Percentiles rank a stretch among this genome's conserved stretches.
phyloP scores from a whole-genome alignment of 768 basidiomycete genomes.

The Mycena rebaudengoi region DNA sequence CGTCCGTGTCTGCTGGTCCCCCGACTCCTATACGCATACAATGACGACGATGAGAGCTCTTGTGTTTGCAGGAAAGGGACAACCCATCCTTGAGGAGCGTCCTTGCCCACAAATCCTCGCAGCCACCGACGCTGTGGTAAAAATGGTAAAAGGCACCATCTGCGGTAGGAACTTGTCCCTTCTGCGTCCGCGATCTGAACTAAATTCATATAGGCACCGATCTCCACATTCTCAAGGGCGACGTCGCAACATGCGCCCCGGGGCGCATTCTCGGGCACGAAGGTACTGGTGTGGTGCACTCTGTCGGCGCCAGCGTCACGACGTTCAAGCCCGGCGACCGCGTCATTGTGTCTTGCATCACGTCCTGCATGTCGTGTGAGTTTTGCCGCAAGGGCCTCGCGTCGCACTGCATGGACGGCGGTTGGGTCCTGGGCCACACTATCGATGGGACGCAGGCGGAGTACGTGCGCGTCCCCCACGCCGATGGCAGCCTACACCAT shows the following conservation, averaged over 20 bases:
- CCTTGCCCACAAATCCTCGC: conserved; percentile 25
- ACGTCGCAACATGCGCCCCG: conserved; percentile 27
- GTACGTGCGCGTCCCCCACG: conserved; percentile 34
- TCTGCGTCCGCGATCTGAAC: not conserved
- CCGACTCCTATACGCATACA: not conserved
- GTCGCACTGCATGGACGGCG: conserved; percentile 33
- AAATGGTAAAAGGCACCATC: conserved; percentile 30
- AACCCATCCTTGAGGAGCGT: conserved; percentile 21
- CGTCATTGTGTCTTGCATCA: conserved; percentile 27
- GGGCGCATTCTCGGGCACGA: conserved; percentile 51
- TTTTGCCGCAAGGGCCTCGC: conserved; percentile 28
- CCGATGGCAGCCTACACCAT: conserved; percentile 26
- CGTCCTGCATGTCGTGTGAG: conserved; percentile 31
- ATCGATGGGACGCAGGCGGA: conserved; percentile 37
- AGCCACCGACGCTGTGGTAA: conserved; percentile 30
- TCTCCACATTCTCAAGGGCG: conserved; percentile 42
- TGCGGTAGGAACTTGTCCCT: conserved; percentile 19
- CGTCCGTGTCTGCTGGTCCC: not conserved
- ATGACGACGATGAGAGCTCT: conserved; percentile 25
- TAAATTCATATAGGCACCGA: conserved; percentile 41
- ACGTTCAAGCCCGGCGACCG: conserved; percentile 42
- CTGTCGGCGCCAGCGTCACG: conserved; percentile 39
- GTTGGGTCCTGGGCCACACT: conserved; percentile 35
- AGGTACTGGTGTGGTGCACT: conserved; percentile 44
- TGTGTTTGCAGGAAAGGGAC: conserved; percentile 11